These are phyloP conservation scores for Aurinia saxatilis DNA, from an alignment of 345 rosid genomes.

Conservation along the genomic window DNA sequence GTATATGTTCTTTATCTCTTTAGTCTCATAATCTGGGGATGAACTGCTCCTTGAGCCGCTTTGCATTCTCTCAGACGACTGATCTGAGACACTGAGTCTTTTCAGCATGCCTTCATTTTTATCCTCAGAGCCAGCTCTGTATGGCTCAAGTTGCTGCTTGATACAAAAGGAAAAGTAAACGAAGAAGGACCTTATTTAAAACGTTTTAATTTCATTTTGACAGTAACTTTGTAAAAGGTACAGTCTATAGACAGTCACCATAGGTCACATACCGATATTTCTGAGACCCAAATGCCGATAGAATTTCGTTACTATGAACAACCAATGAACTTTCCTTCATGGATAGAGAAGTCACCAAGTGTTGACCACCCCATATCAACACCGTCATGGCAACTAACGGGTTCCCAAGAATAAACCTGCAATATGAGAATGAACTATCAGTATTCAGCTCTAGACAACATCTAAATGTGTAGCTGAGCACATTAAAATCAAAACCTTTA, in stretches of 20 bases:
- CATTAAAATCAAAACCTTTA: slow-evolving; percentile 51
- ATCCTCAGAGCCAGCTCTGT: slow-evolving; percentile 41
- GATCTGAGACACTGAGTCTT: slow-evolving; percentile 35
- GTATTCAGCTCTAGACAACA: background rate
- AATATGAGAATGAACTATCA: slow-evolving; percentile 16
- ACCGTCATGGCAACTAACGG: slow-evolving; percentile 71
- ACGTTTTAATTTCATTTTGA: background rate
- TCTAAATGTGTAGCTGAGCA: background rate
- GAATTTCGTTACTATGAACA: slow-evolving; percentile 73
- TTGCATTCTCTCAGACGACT: slow-evolving; percentile 39
- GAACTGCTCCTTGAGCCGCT: slow-evolving; percentile 35
- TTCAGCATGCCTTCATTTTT: slow-evolving; percentile 36
- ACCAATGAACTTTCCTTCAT: slow-evolving; percentile 76
- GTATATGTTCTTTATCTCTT: slow-evolving; percentile 90
- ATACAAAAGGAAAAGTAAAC: background rate
- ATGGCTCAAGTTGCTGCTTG: slow-evolving; percentile 67
- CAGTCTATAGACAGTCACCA: slow-evolving; percentile 1
- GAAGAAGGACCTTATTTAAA: background rate
- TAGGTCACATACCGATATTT: slow-evolving; percentile 48
- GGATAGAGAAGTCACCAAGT: slow-evolving; percentile 85
- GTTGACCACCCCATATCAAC: slow-evolving; percentile 88
- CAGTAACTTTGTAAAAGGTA: background rate
- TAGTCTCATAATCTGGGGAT: slow-evolving; percentile 61
- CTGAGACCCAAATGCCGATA: slow-evolving; percentile 83
- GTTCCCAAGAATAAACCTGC: slow-evolving; percentile 99